Evolutionary conservation across 805 yeast genomes (phyloP), one percentile per base, ranked within the genome.

Genomic region (Torulaspora quercuum): DNA sequence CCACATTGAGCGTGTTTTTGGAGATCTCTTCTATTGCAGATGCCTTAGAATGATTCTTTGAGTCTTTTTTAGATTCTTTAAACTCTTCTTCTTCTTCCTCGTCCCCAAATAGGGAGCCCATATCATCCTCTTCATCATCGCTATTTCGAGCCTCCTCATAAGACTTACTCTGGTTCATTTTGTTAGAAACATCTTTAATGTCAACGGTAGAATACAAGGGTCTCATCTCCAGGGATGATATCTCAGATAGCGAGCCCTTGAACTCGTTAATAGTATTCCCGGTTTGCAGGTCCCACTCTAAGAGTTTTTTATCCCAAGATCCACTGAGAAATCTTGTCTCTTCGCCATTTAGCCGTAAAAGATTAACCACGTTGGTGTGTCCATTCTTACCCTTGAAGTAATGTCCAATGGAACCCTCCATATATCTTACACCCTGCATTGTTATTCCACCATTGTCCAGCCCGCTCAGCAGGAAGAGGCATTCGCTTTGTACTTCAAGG

Each of bases 391-490:
- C 46, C 33, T 70, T 69, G 55, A 92, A 80, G 59, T 84, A 84
- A 50, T 88, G 89, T 28, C 81, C 82, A 4, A 84, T 76, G 9
- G 71, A 57, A 4, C 97, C 97, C 59, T 90, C 96, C 53, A 72
- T 76, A 49, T 85, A 80, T 35, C 95, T 68, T 48, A 86, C 75
- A 1, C 95, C 78, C 58, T 88, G 95, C 40, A 92, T 57, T 1
- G 87, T 71, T 20, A 92, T 85, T 1, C 96, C 97, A 17, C 98
- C 98, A 20, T 78, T 72, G 25, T 74, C 68, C 14, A 88, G 69
- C 0, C 98, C 98, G 22, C 90, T 73, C 11, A 89, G 57, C 29
- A 92, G 66, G 92, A 96, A 92, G 26, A 78, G 66, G 3, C 92
- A 85, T 49, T 84, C 85, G 14, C 77, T 69, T 49, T 92, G 95